Base-by-base conservation (phyloP, 768 basidiomycete species). In the Suillus lakei region DNA sequence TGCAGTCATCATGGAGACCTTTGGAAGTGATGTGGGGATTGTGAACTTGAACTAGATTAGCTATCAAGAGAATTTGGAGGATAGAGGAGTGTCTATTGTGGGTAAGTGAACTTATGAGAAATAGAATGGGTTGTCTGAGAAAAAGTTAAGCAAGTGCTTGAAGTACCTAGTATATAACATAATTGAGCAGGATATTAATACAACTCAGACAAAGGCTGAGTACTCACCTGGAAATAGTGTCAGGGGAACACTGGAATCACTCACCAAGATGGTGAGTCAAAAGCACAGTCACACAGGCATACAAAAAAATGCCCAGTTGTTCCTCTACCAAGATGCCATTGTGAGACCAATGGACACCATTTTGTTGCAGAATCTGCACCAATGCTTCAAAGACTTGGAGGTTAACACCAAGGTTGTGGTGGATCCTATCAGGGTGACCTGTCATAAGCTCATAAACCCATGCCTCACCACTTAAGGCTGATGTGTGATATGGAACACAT, bases 401-500 rank as follows among this genome's bases (percentile, higher is more conserved):
- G 5, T 55, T 48, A 39, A 76, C 60, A 4, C 74, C 74, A 53
- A 74, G 69, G 34, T 68, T 61, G 16, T 53, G 61, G 9, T 60
- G 21, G 21, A 74, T 73, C 9, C 64, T 54, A 3, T 72, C 53
- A 6, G 66, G 68, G 67, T 75, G 72, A 6, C 73, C 72, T 60
- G 56, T 16, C 10, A 73, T 58, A 1, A 75, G 66, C 55, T 74
- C 74, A 7, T 60, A 36, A 4, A 75, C 67, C 69, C 72, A 76
- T 10, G 28, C 66, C 39, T 68, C 53, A 23, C 74, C 72, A 4
- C 69, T 66, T 5, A 76, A 66, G 32, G 64, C 64, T 32, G 72
- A 74, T 4, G 69, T 74, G 38, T 74, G 73, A 39, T 74, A 72
- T 3, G 61, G 65, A 5, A 63, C 41, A 13, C 38, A 15, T 10